A percentile compares a stretch with the other conserved stretches of the same genome.
These are phyloP conservation scores for Xerocomus spinulosus DNA, from an alignment of 768 basidiomycete species.

Conservation along the genomic window DNA sequence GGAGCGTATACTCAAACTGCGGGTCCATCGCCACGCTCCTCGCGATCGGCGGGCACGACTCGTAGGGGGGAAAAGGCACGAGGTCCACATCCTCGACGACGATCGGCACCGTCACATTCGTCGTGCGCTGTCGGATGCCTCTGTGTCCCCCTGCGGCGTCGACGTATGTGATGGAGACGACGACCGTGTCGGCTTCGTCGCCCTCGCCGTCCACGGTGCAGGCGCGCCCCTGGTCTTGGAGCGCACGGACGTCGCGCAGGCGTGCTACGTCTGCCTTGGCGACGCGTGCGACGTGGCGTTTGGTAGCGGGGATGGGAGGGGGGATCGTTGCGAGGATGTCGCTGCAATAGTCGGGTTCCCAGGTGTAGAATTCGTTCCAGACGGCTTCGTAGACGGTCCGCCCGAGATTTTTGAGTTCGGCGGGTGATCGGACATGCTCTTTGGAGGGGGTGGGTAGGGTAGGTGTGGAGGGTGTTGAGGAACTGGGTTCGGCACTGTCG, in stretches of 20 bases:
- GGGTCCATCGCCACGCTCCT: slow-evolving; percentile 25
- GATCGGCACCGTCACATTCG: slow-evolving; percentile 11
- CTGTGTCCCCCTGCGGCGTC: background rate
- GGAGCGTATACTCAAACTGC: background rate
- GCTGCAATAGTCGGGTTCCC: slow-evolving; percentile 35
- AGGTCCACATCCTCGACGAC: slow-evolving; percentile 8
- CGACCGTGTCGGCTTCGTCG: background rate
- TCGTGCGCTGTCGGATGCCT: background rate
- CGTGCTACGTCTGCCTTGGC: slow-evolving; percentile 7
- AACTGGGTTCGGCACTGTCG: slow-evolving; percentile 23
- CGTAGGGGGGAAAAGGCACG: slow-evolving; percentile 34
- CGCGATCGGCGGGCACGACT: slow-evolving; percentile 43
- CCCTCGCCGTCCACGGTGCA: background rate
- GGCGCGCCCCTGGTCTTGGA: background rate
- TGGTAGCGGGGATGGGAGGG: slow-evolving; percentile 9
- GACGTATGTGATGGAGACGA: slow-evolving; percentile 11
- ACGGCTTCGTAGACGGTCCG: slow-evolving; percentile 31
- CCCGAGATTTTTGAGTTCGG: slow-evolving; percentile 23
- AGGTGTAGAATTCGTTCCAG: slow-evolving; percentile 46
- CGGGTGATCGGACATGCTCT: background rate
- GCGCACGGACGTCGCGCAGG: slow-evolving; percentile 4
- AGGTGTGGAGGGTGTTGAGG: slow-evolving; percentile 4
- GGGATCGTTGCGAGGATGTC: slow-evolving; percentile 18
- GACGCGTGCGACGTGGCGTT: slow-evolving; percentile 9
- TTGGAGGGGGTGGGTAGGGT: background rate